Evolutionary conservation across 1,139 yeast species (phyloP), one percentile per base, ranked within the genome.

Genomic region (Hemisphaericaspora xylanilytica): DNA sequence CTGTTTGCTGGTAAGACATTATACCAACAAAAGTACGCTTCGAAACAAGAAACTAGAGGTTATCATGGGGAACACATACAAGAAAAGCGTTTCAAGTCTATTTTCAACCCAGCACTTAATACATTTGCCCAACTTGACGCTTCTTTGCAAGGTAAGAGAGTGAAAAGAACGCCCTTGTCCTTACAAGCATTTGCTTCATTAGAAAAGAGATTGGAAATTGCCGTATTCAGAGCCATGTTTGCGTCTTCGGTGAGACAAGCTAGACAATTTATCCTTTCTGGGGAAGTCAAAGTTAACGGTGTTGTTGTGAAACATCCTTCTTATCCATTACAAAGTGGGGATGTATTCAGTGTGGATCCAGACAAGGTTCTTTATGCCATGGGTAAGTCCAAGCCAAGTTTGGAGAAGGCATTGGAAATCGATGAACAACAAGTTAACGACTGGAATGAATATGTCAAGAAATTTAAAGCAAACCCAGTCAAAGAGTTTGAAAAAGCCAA

Each of bases 211-310:
- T 73, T 92, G 30, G 98, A 92, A 59, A 78, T 84, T 57, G 97
- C 97, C 1, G 55, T 92, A 10, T 92, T 87, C 67, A 80, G 98
- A 62, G 74, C 97, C 27, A 75, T 92, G 85, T 90, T 92, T 68
- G 96, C 98, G 4, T 79, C 96, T 5, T 86, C 96, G 6, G 80
- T 88, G 6, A 81, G 97, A 71, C 97, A 92, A 63, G 96, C 98
- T 2, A 80, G 96, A 50, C 90, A 86, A 58, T 89, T 85, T 55
- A 82, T 92, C 44, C 65, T 86, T 20, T 81, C 81, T 38, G 96
- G 96, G 1, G 74, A 83, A 50, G 98, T 92, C 13, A 69, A 73
- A 47, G 97, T 92, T 26, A 92, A 92, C 58, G 97, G 96, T 6
- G 77, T 79, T 16, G 59, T 70, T 15, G 83, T 90, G 45, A 80